A percentile compares a stretch with the other conserved stretches of the same genome.
phyloP scores from a whole-genome alignment of 176 grass and related monocot genomes.

The sorghum (Sorghum bicolor) region DNA sequence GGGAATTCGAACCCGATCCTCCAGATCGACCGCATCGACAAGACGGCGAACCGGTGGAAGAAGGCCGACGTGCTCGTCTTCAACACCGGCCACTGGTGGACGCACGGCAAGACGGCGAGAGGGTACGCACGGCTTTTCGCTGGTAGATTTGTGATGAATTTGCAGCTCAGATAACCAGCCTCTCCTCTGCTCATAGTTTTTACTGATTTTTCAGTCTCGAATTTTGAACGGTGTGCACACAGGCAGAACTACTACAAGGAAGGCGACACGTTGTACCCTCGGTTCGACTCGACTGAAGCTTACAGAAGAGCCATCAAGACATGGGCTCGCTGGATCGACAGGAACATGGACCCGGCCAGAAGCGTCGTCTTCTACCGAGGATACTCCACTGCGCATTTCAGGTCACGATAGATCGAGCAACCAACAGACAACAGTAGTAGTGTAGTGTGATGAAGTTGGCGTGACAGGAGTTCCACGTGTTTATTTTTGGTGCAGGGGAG shows the following conservation, averaged over 20 bases:
- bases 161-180: neutral
- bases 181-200: neutral
- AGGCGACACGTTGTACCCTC: constrained; percentile 56
- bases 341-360: constrained; percentile 57
- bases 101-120: constrained; percentile 88
- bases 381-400: constrained; percentile 92
- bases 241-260: constrained; percentile 92
- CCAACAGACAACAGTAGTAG: neutral
- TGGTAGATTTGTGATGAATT: neutral
- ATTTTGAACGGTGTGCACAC: neutral
- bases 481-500: constrained; percentile 38
- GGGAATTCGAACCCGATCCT: constrained; percentile 81
- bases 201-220: neutral
- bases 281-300: constrained; percentile 72
- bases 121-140: constrained; percentile 40
- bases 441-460: no score
- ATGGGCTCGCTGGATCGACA: constrained; percentile 86
- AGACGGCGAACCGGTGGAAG: constrained; percentile 78
- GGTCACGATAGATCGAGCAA: constrained; percentile 12
- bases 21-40: constrained; percentile 77
- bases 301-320: constrained; percentile 69
- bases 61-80: constrained; percentile 80
- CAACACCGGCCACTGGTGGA: constrained; percentile 99
- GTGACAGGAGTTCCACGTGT: neutral
- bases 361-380: constrained; percentile 84